phyloP scores from a whole-genome alignment of 148 eudicot genomes.

The Bassia scoparia region DNA sequence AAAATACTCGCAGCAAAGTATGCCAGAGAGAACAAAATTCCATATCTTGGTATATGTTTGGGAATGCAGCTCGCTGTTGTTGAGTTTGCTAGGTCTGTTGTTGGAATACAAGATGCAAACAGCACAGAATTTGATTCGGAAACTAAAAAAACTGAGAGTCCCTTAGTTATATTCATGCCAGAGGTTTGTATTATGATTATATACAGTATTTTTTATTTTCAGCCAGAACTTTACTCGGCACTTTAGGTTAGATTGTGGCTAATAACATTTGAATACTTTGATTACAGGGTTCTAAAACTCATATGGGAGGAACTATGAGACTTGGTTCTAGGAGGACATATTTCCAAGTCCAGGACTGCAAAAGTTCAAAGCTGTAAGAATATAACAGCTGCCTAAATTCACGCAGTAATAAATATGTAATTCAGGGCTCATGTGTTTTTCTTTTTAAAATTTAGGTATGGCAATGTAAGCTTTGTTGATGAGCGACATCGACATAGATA shows the following conservation, averaged over 20 bases:
- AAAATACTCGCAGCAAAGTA: conserved; percentile 90
- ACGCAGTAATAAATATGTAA: neutral
- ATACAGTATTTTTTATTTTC: neutral
- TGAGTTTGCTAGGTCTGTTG: conserved; percentile 80
- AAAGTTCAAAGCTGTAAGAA: conserved; percentile 77
- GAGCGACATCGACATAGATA: conserved; percentile 99
- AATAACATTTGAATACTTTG: conserved; percentile 19
- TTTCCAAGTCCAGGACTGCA: conserved; percentile 62
- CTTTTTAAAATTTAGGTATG: conserved; percentile 49
- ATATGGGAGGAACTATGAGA: conserved; percentile 99
- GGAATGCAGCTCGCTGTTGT: conserved; percentile 97
- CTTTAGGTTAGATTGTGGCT: neutral
- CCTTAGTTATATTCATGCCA: conserved; percentile 90
- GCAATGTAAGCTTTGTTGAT: conserved; percentile 62
- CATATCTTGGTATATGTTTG: conserved; percentile 88
- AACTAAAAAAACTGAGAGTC: conserved; percentile 50
- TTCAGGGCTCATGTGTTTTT: neutral
- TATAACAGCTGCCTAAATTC: neutral
- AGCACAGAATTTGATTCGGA: conserved; percentile 83
- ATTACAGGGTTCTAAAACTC: conserved; percentile 86
- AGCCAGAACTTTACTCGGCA: neutral
- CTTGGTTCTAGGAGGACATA: conserved; percentile 95
- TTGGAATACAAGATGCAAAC: conserved; percentile 69
- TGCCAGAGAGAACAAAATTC: conserved; percentile 80
- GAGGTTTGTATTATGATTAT: conserved; percentile 47